A percentile compares a stretch with the other conserved stretches of the same genome.
These are phyloP conservation scores for Hymenoscyphus fraxineus DNA, from an alignment of 2,329 filamentous ascomycete genomes.

Conservation along the genomic window DNA sequence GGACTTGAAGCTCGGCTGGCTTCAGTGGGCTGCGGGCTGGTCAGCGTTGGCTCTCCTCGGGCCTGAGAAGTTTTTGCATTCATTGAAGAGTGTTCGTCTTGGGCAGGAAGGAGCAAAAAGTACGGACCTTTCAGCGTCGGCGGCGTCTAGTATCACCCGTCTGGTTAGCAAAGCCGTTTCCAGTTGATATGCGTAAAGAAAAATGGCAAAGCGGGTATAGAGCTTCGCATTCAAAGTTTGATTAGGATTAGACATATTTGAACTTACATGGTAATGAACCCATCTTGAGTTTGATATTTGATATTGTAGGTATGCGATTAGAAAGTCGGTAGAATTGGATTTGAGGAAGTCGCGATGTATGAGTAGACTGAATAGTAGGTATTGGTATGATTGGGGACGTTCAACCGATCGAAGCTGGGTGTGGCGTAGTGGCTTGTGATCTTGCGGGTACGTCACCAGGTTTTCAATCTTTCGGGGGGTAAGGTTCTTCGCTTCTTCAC, in stretches of 20 bases:
- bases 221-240: slow-evolving; percentile 26
- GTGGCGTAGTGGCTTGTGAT: slow-evolving; percentile 21
- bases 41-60: slow-evolving; percentile 18
- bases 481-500: not conserved
- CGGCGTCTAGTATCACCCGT: slow-evolving; percentile 66
- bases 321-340: not conserved
- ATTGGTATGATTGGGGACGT: not conserved
- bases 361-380: not conserved
- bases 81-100: not conserved
- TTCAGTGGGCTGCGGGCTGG: slow-evolving; percentile 69
- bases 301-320: slow-evolving; percentile 5
- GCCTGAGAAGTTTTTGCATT: not conserved
- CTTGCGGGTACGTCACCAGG: slow-evolving; percentile 18
- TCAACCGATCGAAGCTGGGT: not conserved
- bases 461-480: too few species aligned
- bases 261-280: slow-evolving; percentile 38
- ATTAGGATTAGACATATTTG: slow-evolving; percentile 13
- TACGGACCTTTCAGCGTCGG: slow-evolving; percentile 87
- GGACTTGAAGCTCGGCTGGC: slow-evolving; percentile 84
- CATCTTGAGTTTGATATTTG: slow-evolving; percentile 25
- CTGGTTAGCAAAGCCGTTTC: slow-evolving; percentile 32
- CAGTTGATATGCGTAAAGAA: slow-evolving; percentile 25
- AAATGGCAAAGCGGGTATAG: slow-evolving; percentile 26
- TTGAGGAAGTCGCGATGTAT: slow-evolving; percentile 7
- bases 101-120: not conserved